Conservation (phyloP, 2,329 filamentous ascomycete species). For the Sporothrix protearum region DNA sequence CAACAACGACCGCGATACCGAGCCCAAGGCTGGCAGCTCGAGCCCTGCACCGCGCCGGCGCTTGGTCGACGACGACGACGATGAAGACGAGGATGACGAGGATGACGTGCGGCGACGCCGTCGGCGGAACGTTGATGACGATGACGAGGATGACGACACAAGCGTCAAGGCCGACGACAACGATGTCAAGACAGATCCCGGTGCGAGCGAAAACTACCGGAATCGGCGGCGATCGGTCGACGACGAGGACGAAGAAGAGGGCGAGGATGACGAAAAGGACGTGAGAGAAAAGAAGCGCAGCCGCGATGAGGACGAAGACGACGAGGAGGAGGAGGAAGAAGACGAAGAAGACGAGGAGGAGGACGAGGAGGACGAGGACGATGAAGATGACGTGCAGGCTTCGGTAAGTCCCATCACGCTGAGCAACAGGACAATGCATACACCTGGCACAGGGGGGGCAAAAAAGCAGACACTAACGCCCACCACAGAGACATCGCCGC, state of each 20-base stretch:
- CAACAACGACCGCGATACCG: constrained; percentile 50
- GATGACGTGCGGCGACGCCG: constrained; percentile 4
- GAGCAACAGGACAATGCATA: too few relatives aligned
- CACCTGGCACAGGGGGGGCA: too few relatives aligned
- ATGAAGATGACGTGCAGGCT: constrained; percentile 45
- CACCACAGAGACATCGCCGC: constrained; percentile 59
- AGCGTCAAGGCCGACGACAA: constrained; percentile 40
- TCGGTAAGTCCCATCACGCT: constrained; percentile 34
- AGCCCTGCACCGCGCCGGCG: constrained; percentile 24
- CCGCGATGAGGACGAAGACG: constrained; percentile 34
- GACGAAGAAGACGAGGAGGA: constrained; percentile 37
- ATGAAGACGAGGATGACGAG: constrained; percentile 32
- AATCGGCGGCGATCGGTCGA: constrained; percentile 32
- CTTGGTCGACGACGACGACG: constrained; percentile 34
- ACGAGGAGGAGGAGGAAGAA: constrained; percentile 25
- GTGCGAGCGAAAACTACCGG: constrained; percentile 31
- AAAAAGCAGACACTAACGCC: neutral
- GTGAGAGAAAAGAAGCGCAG: constrained; percentile 28
- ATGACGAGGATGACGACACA: constrained; percentile 38
- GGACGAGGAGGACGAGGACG: constrained; percentile 39
- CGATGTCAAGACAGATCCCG: constrained; percentile 39
- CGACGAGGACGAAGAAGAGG: constrained; percentile 34
- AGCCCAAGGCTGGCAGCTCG: constrained; percentile 31
- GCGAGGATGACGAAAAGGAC: constrained; percentile 31
- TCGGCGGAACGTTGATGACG: constrained; percentile 29